Base-by-base conservation (phyloP, 495 filamentous ascomycete species). In the Xylaria intraflava region DNA sequence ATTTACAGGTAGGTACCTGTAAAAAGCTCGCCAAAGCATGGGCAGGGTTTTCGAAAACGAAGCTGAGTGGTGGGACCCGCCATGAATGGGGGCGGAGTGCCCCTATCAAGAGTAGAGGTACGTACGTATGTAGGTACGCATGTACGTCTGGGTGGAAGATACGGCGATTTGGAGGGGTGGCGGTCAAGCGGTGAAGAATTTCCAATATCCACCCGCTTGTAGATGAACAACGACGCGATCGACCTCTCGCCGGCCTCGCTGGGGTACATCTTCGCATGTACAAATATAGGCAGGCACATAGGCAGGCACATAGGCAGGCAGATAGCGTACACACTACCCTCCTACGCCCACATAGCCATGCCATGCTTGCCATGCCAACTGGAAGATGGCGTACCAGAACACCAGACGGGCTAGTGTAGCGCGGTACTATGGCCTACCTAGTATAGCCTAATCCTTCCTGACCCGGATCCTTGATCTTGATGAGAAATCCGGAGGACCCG, bases 171-270 rank as follows among this genome's bases (percentile, higher is more conserved):
- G 46, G 51, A 49, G 38, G n/a, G n/a, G 40, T 46, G 41, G 51
- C 50, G 51, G 60, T 59, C 44, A 61, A 64, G 64, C 64, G 64
- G 64, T 66, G 64, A 66, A 62, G 64, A 45, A 60, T 58, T 38
- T n/a, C n/a, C 35, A 17, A n/a, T 60, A 62, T 66, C 58, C 61
- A 61, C 54, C 50, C 35, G 14, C 49, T 54, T 60, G 36, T 46
- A 38, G 36, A 48, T 42, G 53, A 40, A 27, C 14, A 36, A 55
- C 44, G 43, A 54, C 10, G 27, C 42, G 52, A 55, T 53, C 51
- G 42, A 41, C 51, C 51, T 33, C 44, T 48, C 36, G 52, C 31
- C 46, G 33, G 27, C 27, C 43, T 24, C 31, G 44, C 52, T 49
- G 44, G 35, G 35, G 35, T 17, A 38, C n/a, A 38, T 26, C 30